phyloP scores from a whole-genome alignment of 495 filamentous ascomycete species.

The Aspergillus sclerotiicarbonarius region DNA sequence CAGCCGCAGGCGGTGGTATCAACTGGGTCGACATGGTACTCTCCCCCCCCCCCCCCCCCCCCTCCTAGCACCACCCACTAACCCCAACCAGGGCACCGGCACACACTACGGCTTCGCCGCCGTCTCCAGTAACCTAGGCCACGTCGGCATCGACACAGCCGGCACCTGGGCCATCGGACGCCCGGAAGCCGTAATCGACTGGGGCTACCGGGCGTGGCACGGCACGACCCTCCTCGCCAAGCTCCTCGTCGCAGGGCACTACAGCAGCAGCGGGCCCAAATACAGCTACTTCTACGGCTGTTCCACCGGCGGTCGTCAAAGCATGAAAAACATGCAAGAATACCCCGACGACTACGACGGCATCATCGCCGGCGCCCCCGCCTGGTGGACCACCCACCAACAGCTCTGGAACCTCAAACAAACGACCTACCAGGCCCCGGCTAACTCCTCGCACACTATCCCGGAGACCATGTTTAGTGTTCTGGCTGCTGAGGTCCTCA shows the following conservation, averaged over 20 bases:
- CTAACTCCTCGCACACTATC: slow-evolving; percentile 11
- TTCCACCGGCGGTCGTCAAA: slow-evolving; percentile 59
- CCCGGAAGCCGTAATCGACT: slow-evolving; percentile 31
- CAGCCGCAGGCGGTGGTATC: slow-evolving; percentile 52
- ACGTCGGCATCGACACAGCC: slow-evolving; percentile 38
- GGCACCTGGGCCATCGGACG: slow-evolving; percentile 46
- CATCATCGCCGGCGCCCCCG: slow-evolving; percentile 25
- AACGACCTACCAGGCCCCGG: slow-evolving; percentile 29
- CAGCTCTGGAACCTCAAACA: slow-evolving; percentile 47
- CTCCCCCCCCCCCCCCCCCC: no score
- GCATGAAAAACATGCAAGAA: slow-evolving; percentile 50
- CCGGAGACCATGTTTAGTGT: slow-evolving; percentile 11
- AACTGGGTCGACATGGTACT: slow-evolving; percentile 50
- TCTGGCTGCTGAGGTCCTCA: slow-evolving; percentile 10
- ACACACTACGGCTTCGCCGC: slow-evolving; percentile 47
- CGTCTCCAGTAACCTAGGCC: slow-evolving; percentile 55
- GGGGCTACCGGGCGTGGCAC: slow-evolving; percentile 17
- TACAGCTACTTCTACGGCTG: slow-evolving; percentile 58
- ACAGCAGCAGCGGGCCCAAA: slow-evolving; percentile 29
- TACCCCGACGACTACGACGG: slow-evolving; percentile 50
- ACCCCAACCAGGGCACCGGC: slow-evolving; percentile 24
- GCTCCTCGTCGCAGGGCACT: slow-evolving; percentile 37
- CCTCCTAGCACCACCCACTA: no score
- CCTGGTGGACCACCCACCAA: slow-evolving; percentile 50
- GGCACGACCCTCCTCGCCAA: slow-evolving; percentile 26